Percentiles rank a stretch among this genome's conserved stretches.
phyloP scores from a whole-genome alignment of 345 rosid species.

The Dipteronia dyeriana region DNA sequence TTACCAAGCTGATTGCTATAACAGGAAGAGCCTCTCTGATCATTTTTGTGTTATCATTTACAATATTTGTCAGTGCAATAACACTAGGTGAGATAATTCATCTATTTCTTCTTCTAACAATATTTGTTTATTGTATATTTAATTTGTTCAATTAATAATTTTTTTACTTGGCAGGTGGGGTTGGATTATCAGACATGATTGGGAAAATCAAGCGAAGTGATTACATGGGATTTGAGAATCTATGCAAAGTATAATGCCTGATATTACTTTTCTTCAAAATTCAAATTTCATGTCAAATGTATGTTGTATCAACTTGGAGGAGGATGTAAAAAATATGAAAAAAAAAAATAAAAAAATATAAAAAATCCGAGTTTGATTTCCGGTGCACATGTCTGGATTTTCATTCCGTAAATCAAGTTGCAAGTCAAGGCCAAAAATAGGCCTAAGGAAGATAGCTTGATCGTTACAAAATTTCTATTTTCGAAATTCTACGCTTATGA shows the following conservation, averaged over 20 bases:
- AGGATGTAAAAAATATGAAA: background rate
- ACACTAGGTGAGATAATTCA: background rate
- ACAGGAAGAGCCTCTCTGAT: conserved; percentile 31
- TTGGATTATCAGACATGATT: conserved; percentile 32
- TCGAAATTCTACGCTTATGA: too few relatives aligned
- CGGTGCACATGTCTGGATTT: too few relatives aligned
- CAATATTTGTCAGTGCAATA: conserved; percentile 30
- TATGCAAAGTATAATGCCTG: conserved; percentile 20
- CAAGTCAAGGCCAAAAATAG: too few relatives aligned
- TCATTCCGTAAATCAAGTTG: too few relatives aligned
- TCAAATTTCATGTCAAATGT: background rate
- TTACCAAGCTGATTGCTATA: conserved; percentile 15
- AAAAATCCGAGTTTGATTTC: too few relatives aligned
- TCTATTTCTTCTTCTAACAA: too few relatives aligned
- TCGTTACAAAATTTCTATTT: too few relatives aligned
- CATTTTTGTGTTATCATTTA: conserved; percentile 22
- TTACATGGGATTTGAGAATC: conserved; percentile 36
- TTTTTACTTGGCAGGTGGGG: conserved; percentile 25
- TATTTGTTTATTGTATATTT: too few relatives aligned
- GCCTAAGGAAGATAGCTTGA: too few relatives aligned
- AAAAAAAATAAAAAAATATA: too few relatives aligned
- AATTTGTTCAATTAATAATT: background rate
- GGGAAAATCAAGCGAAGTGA: conserved; percentile 26
- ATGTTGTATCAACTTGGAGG: background rate
- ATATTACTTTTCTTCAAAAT: background rate